Evolutionary conservation across 2,329 filamentous ascomycete genomes (phyloP).

Genomic region (Diaporthe velutina): DNA sequence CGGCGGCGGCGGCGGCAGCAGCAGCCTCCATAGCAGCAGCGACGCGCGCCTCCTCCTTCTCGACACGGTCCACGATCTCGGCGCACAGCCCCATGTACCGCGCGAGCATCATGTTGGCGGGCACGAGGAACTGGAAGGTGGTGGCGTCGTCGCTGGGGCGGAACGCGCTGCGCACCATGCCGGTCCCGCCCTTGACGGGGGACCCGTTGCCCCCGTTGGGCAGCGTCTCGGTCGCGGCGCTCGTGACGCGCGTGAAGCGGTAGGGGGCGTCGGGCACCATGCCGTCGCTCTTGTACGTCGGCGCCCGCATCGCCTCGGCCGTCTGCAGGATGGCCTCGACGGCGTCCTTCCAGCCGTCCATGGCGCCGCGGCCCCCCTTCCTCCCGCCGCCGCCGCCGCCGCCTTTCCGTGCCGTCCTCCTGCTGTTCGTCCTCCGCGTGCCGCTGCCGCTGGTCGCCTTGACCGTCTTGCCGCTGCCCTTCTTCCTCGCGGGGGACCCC

Average conservation of each 20-base stretch:
- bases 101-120: conserved; percentile 80
- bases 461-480: neutral
- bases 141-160: conserved; percentile 84
- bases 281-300: conserved; percentile 74
- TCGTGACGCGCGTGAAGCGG: conserved; percentile 77
- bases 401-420: no score
- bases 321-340: conserved; percentile 73
- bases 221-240: conserved; percentile 79
- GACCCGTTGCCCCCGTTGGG: conserved; percentile 77
- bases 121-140: conserved; percentile 83
- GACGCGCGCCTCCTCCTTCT: conserved; percentile 49
- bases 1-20: neutral
- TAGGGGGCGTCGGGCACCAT: conserved; percentile 69
- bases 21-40: conserved; percentile 13
- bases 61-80: conserved; percentile 49
- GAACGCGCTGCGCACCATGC: conserved; percentile 82
- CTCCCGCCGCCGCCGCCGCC: neutral
- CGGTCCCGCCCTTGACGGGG: conserved; percentile 76
- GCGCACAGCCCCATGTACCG: conserved; percentile 62
- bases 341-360: conserved; percentile 70
- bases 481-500: neutral
- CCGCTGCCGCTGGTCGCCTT: neutral
- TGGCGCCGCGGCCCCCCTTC: conserved; percentile 40
- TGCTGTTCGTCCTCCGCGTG: neutral
- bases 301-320: conserved; percentile 72